Percentiles rank a stretch among this genome's conserved stretches.
Conservation (phyloP, 2,329 filamentous ascomycete species). For the Oidium heveae region DNA sequence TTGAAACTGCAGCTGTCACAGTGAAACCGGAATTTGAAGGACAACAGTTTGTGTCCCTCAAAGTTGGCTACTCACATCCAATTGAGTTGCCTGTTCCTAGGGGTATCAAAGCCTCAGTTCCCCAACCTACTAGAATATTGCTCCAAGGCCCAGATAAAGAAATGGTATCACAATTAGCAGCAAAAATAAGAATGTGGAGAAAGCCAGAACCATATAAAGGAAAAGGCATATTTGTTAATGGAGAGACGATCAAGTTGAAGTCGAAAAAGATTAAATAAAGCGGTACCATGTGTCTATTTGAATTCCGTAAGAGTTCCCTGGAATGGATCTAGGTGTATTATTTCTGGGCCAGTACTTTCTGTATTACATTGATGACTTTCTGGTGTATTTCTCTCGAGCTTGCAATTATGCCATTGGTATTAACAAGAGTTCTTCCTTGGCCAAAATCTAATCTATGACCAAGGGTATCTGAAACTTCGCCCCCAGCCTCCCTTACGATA, state of each 20-base stretch:
- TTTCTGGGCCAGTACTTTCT: conserved; percentile 39
- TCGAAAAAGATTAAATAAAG: conserved; percentile 82
- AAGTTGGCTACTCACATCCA: conserved; percentile 90
- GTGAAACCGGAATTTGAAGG: conserved; percentile 43
- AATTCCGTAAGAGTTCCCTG: too few species aligned
- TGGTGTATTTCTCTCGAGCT: conserved; percentile 53
- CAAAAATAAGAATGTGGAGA: conserved; percentile 68
- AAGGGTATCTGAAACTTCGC: conserved; percentile 68
- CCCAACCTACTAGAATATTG: conserved; percentile 74
- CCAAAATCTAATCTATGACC: conserved; percentile 73
- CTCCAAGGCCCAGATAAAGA: conserved; percentile 74
- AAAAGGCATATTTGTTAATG: conserved; percentile 95
- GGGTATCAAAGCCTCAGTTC: conserved; percentile 66
- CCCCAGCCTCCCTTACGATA: conserved; percentile 83
- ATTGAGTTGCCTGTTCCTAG: conserved; percentile 68
- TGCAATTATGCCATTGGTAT: conserved; percentile 86
- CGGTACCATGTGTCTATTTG: too few species aligned
- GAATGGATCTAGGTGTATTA: neutral
- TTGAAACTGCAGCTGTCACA: conserved; percentile 52
- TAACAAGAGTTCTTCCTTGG: conserved; percentile 58
- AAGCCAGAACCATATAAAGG: conserved; percentile 95
- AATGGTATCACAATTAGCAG: conserved; percentile 74
- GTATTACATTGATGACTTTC: conserved; percentile 57
- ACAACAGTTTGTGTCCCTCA: conserved; percentile 74
- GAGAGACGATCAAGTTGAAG: conserved; percentile 95